Base-by-base conservation (phyloP, 176 grass and related monocot genomes). In the Rhynchospora breviuscula region DNA sequence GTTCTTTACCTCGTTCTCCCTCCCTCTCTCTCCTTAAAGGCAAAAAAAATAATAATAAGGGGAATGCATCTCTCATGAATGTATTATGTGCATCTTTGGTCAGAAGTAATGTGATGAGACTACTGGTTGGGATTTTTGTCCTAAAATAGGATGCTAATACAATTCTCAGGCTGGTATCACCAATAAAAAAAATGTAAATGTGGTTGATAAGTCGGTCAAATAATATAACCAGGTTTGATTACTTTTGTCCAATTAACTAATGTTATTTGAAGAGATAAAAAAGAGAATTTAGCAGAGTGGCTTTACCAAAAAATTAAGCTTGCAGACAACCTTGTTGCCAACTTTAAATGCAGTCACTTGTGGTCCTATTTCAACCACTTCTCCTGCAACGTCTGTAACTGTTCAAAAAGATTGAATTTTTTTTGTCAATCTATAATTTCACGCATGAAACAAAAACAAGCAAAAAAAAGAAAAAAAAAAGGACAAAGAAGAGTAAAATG, bases 301-400 rank as follows among this genome's bases (percentile, higher is more conserved):
- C 10, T 13, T 17, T 78, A 90, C 89, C 74, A 49, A 23, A 45
- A 90, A 85, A 40, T 13, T 22, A 26, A 77, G 10, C 83, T 87
- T 90, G 66, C 80, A 81, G 3, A 87, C 25, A 7, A 90, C 85
- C 73, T 87, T 85, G 67, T 90, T 85, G 7, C 85, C 85, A 43
- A 73, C 76, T 76, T 77, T 81, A 62, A 90, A 77, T 10, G 83
- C 54, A 57, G 2, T 43, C 6, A 87, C 67, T 17, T 40, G 74
- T 17, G 85, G 47, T 15, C 89, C 89, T 3, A 78, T 53, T 59
- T 87, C 81, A 23, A 51, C 48, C 26, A 90, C 48, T 78, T 90
- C 89, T 54, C 89, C 89, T 12, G 89, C 31, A 21, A 90, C 40
- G 58, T 90, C 85, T 4, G 62, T 85, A 61, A 68, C 89, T 87